These are phyloP conservation scores for Neopestalotiopsis sp. DNA, from an alignment of 2,329 filamentous ascomycete species.

Conservation along the genomic window DNA sequence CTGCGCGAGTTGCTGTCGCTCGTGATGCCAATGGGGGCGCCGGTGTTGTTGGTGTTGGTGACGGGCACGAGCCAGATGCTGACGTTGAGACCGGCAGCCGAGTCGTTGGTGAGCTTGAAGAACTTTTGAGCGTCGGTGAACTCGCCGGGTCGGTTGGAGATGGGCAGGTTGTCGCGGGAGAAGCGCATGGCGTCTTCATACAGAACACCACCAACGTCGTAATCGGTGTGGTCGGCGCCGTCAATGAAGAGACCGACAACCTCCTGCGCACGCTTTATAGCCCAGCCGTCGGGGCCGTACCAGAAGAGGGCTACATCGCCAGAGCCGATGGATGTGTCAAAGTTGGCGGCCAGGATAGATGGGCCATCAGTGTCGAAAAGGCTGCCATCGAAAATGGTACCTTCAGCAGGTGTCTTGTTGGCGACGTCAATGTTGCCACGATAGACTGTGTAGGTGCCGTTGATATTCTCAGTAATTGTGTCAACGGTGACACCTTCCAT, in stretches of 20 bases:
- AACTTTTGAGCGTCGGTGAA: constrained; percentile 8
- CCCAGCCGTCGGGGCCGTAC: constrained; percentile 10
- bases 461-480: background rate
- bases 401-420: background rate
- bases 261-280: constrained; percentile 9
- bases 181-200: constrained; percentile 5
- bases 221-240: constrained; percentile 4
- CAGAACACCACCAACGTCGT: background rate
- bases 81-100: constrained; percentile 4
- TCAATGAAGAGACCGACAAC: constrained; percentile 9
- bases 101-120: constrained; percentile 5
- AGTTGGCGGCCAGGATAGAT: background rate
- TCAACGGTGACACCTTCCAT: constrained; percentile 3
- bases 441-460: constrained; percentile 6
- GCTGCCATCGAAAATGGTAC: background rate
- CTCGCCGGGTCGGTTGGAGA: constrained; percentile 6
- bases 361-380: background rate
- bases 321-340: background rate
- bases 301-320: constrained; percentile 8
- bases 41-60: constrained; percentile 4
- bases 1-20: constrained; percentile 4
- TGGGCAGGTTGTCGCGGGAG: constrained; percentile 5
- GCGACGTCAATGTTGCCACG: constrained; percentile 8
- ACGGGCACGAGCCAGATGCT: constrained; percentile 9
- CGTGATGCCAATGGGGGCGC: constrained; percentile 2